Percentiles rank a stretch among this genome's conserved stretches.
Conservation (phyloP, 306 rosid species). For the Castanea mollissima region DNA sequence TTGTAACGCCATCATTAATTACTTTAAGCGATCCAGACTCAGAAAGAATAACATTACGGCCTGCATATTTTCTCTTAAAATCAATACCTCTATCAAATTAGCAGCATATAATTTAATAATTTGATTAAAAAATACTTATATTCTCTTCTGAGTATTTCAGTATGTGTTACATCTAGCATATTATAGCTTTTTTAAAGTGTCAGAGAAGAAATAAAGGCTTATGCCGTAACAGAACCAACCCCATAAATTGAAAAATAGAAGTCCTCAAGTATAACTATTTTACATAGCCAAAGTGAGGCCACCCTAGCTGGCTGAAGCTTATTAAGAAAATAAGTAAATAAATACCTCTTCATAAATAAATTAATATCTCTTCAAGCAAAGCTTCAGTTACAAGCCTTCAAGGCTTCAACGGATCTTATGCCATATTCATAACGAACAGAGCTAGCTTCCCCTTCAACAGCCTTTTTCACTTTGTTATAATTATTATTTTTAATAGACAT, state of each 20-base stretch:
- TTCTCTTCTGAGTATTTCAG: not conserved
- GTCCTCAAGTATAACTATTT: not conserved
- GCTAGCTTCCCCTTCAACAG: too few relatives aligned
- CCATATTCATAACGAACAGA: not conserved
- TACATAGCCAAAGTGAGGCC: not conserved
- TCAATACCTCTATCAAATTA: constrained; percentile 1
- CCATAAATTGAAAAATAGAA: not conserved
- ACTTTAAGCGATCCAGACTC: constrained; percentile 68
- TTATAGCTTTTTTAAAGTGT: not conserved
- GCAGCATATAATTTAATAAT: constrained; percentile 6
- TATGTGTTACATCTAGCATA: not conserved
- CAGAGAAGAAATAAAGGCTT: not conserved
- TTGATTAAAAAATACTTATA: not conserved
- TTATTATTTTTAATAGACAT: too few relatives aligned
- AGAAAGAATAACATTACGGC: constrained; percentile 90
- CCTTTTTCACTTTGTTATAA: too few relatives aligned
- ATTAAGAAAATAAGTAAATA: too few relatives aligned
- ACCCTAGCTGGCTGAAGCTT: not conserved
- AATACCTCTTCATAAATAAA: not conserved
- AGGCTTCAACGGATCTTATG: not conserved
- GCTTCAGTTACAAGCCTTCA: not conserved
- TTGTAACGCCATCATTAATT: constrained; percentile 89
- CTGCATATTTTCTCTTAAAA: constrained; percentile 43
- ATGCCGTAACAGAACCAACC: not conserved
- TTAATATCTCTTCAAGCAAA: not conserved